These are phyloP conservation scores for Albugo candida DNA, from an alignment of 352 stramenopile genomes.

Conservation along the genomic window DNA sequence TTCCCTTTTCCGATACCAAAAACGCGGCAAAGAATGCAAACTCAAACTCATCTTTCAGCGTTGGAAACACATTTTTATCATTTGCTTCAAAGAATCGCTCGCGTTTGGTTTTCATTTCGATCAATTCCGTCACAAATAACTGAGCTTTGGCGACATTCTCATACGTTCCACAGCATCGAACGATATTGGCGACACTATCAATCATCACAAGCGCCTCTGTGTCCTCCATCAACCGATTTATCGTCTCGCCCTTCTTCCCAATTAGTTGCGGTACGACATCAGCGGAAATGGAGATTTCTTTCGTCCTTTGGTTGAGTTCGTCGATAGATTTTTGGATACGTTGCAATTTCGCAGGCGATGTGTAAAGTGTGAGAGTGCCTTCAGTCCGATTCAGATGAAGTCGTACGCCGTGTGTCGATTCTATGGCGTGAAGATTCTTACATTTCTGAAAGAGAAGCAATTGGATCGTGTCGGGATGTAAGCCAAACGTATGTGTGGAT, in stretches of 20 bases:
- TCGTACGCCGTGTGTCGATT: constrained; percentile 32
- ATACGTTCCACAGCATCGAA: constrained; percentile 35
- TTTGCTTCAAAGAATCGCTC: constrained; percentile 27
- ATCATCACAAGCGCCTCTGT: constrained; percentile 54
- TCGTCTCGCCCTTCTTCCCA: constrained; percentile 68
- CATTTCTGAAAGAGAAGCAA: constrained; percentile 57
- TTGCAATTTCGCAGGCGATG: constrained; percentile 27
- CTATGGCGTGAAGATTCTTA: constrained; percentile 47
- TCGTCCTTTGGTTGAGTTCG: constrained; percentile 26
- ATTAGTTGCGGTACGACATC: constrained; percentile 71
- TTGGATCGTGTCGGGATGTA: constrained; percentile 60
- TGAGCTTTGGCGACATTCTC: constrained; percentile 33
- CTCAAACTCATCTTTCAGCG: constrained; percentile 27
- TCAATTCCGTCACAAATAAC: constrained; percentile 35
- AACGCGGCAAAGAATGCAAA: constrained; percentile 69
- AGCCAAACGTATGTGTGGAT: constrained; percentile 35
- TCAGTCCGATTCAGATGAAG: constrained; percentile 51
- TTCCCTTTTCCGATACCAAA: constrained; percentile 53
- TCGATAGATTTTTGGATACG: constrained; percentile 33
- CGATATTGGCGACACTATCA: constrained; percentile 52
- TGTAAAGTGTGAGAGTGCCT: constrained; percentile 32
- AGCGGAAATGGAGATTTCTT: constrained; percentile 35
- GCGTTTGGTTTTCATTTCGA: constrained; percentile 38
- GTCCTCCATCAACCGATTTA: constrained; percentile 71
- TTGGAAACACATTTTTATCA: constrained; percentile 22